A percentile compares a stretch with the other conserved stretches of the same genome.
Conservation (phyloP, 805 yeast species). For the Wickerhamomyces hampshirensis region DNA sequence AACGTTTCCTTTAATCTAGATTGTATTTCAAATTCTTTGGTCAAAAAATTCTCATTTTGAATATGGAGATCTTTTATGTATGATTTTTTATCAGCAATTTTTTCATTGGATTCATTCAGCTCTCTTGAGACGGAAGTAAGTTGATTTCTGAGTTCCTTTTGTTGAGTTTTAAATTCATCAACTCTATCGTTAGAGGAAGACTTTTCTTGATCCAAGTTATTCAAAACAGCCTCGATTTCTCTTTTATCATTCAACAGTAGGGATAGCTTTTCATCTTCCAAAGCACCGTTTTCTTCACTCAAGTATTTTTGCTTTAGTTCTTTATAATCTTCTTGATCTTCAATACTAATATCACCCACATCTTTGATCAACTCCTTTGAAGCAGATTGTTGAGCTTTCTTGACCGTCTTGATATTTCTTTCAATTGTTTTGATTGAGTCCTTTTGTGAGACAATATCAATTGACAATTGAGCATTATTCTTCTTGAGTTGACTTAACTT, state of each 20-base stretch:
- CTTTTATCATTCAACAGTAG: constrained; percentile 39
- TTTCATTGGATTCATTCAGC: constrained; percentile 28
- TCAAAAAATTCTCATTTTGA: constrained; percentile 32
- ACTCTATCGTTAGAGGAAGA: constrained; percentile 32
- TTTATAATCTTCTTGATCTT: constrained; percentile 55
- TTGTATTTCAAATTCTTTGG: constrained; percentile 57
- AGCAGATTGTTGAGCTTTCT: constrained; percentile 35
- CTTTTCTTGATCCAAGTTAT: constrained; percentile 31
- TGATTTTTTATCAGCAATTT: constrained; percentile 34
- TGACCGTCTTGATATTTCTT: constrained; percentile 43
- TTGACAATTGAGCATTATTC: constrained; percentile 43
- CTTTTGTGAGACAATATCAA: constrained; percentile 51
- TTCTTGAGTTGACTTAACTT: constrained; percentile 43
- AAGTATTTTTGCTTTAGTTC: constrained; percentile 51
- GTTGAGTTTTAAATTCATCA: constrained; percentile 29
- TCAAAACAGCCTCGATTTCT: constrained; percentile 35
- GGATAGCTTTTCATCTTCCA: constrained; percentile 47
- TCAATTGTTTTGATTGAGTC: constrained; percentile 36
- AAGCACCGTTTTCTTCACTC: constrained; percentile 52
- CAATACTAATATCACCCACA: constrained; percentile 38
- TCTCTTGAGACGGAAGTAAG: constrained; percentile 18
- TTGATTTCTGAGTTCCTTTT: constrained; percentile 26
- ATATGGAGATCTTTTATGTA: constrained; percentile 37
- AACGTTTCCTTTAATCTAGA: constrained; percentile 57
- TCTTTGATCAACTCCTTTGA: constrained; percentile 30